Conservation (phyloP, 768 basidiomycete genomes). For the Amanita pallidorosea region DNA sequence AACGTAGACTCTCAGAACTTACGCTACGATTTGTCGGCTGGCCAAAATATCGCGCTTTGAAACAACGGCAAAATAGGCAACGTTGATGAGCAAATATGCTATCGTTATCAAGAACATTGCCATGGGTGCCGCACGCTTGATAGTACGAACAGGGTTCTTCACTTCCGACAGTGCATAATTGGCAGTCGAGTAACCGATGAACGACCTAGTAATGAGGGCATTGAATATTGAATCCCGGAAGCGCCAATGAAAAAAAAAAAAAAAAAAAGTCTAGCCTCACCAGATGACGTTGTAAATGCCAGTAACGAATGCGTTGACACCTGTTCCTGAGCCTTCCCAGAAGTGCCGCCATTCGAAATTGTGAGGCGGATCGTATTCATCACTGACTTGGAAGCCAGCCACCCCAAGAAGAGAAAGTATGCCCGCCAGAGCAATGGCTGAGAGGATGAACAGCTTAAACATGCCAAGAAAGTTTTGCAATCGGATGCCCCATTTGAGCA, state of each 20-base stretch:
- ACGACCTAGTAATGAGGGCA: slow-evolving; percentile 42
- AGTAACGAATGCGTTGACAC: slow-evolving; percentile 47
- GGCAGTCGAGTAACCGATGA: slow-evolving; percentile 62
- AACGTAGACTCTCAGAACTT: slow-evolving; percentile 13
- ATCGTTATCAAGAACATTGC: slow-evolving; percentile 49
- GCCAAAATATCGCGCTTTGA: slow-evolving; percentile 56
- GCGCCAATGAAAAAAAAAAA: not conserved
- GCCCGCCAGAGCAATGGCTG: slow-evolving; percentile 41
- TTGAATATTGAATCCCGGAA: not conserved
- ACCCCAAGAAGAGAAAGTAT: slow-evolving; percentile 37
- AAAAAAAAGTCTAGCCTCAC: slow-evolving; percentile 21
- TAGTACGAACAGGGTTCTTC: slow-evolving; percentile 56
- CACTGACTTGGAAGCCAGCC: slow-evolving; percentile 37
- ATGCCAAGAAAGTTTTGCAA: slow-evolving; percentile 55
- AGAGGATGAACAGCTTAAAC: slow-evolving; percentile 47
- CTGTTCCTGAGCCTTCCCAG: slow-evolving; percentile 52
- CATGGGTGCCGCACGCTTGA: slow-evolving; percentile 59
- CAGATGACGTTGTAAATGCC: slow-evolving; percentile 66
- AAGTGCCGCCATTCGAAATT: slow-evolving; percentile 51
- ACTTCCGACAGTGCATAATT: slow-evolving; percentile 70
- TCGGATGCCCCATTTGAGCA: slow-evolving; percentile 42
- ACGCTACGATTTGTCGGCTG: slow-evolving; percentile 62
- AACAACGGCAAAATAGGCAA: slow-evolving; percentile 69
- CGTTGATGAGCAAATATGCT: slow-evolving; percentile 54
- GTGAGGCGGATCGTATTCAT: slow-evolving; percentile 38